These are phyloP conservation scores for Flaveria trinervia DNA, from an alignment of 129 eudicot species.

Conservation along the genomic window DNA sequence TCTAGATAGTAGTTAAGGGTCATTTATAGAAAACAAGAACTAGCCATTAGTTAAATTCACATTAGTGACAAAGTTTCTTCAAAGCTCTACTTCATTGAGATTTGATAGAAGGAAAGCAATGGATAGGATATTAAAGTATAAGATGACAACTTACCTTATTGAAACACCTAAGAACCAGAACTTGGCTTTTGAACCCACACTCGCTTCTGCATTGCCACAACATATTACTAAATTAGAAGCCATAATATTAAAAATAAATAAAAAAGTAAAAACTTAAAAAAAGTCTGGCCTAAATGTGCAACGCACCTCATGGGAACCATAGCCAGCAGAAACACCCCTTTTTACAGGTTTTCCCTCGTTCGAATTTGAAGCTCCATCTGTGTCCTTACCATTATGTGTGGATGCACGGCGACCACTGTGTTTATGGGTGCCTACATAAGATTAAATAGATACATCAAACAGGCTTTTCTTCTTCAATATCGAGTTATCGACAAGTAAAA, in stretches of 20 bases:
- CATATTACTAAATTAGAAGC: constrained; percentile 17
- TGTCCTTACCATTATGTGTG: constrained; percentile 48
- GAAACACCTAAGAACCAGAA: constrained; percentile 65
- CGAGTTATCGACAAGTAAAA: neutral
- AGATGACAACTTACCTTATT: constrained; percentile 47
- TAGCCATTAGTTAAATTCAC: neutral
- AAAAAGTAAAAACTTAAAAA: neutral
- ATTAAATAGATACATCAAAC: constrained; percentile 19
- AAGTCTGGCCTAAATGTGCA: neutral
- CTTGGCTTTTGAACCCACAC: constrained; percentile 98
- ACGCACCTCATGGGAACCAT: constrained; percentile 71
- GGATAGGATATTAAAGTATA: neutral
- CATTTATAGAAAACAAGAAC: neutral
- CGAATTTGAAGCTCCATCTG: constrained; percentile 49
- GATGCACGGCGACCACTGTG: constrained; percentile 70
- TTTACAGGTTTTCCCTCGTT: constrained; percentile 61
- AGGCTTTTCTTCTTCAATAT: constrained; percentile 11
- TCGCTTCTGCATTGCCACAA: constrained; percentile 63
- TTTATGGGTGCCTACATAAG: constrained; percentile 56
- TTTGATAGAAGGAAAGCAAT: constrained; percentile 15
- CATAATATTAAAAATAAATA: neutral
- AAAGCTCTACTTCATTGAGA: constrained; percentile 8
- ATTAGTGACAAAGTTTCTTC: constrained; percentile 2
- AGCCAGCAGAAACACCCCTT: constrained; percentile 64
- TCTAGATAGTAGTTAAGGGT: neutral